A percentile compares a stretch with the other conserved stretches of the same genome.
Evolutionary conservation across 1,284 basidiomycete genomes (phyloP).

Genomic region (Microbotryum saponariae): DNA sequence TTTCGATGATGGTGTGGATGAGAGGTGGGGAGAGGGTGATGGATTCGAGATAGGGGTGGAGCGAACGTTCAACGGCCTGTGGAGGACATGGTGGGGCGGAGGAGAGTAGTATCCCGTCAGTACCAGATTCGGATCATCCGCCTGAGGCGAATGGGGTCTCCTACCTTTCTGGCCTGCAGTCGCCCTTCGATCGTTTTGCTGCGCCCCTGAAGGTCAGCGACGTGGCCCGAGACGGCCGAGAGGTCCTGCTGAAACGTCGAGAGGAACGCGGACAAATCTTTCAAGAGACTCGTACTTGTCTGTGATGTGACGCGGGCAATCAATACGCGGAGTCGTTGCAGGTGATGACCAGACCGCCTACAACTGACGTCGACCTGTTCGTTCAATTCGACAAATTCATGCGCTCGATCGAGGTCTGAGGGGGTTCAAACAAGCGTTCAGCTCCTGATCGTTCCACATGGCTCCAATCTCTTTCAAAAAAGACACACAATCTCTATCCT

Average conservation of each 20-base stretch:
- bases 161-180: slow-evolving; percentile 70
- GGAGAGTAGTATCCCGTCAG: too few species aligned
- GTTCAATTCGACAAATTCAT: slow-evolving; percentile 71
- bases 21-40: slow-evolving; percentile 75
- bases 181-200: slow-evolving; percentile 82
- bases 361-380: slow-evolving; percentile 60
- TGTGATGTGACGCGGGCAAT: slow-evolving; percentile 39
- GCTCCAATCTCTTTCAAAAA: not conserved
- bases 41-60: slow-evolving; percentile 69
- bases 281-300: slow-evolving; percentile 68
- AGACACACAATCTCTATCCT: slow-evolving; percentile 25
- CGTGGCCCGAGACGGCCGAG: slow-evolving; percentile 86
- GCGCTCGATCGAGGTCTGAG: slow-evolving; percentile 41
- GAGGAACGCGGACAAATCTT: slow-evolving; percentile 79
- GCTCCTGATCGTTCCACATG: not conserved
- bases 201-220: slow-evolving; percentile 80
- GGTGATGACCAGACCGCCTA: accelerated
- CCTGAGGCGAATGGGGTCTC: slow-evolving; percentile 32
- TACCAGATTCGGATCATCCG: too few species aligned
- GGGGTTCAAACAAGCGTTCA: not conserved
- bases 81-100: not conserved
- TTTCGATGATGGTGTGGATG: slow-evolving; percentile 72
- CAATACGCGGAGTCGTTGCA: slow-evolving; percentile 7
- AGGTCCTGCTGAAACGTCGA: slow-evolving; percentile 93
- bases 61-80: slow-evolving; percentile 77